Percentiles rank a stretch among this genome's conserved stretches.
Evolutionary conservation across 352 stramenopile genomes (phyloP).

Genomic region (Phytophthora fragariae): DNA sequence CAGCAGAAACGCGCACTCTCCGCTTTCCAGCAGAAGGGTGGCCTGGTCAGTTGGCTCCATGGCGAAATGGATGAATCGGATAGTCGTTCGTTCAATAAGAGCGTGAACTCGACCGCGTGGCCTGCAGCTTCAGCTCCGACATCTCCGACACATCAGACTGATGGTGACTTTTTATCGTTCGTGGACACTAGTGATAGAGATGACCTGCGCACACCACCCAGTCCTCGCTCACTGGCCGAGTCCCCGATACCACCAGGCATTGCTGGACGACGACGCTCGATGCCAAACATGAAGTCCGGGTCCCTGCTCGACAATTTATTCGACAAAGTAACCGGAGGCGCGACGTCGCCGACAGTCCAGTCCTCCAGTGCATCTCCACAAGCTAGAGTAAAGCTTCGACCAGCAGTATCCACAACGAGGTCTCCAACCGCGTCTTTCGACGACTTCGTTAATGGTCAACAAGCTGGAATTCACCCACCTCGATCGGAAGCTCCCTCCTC

Average conservation of each 20-base stretch:
- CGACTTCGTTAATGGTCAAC: not conserved
- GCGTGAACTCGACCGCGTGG: not conserved
- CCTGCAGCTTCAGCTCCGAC: not conserved
- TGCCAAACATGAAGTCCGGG: conserved; percentile 10
- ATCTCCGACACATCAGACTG: not conserved
- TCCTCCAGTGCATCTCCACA: not conserved
- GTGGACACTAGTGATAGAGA: not conserved
- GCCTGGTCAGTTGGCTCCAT: conserved; percentile 69
- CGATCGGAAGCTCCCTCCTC: not conserved
- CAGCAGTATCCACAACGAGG: not conserved
- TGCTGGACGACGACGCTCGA: conserved; percentile 17
- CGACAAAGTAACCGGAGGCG: conserved; percentile 34
- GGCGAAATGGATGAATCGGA: conserved; percentile 38
- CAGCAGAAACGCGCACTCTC: conserved; percentile 55
- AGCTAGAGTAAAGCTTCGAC: conserved; percentile 12
- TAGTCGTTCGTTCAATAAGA: not conserved
- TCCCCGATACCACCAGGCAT: not conserved
- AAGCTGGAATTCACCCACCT: conserved; percentile 1
- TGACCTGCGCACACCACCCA: conserved; percentile 21
- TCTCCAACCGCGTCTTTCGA: conserved; percentile 9
- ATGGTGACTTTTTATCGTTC: not conserved
- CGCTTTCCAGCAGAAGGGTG: conserved; percentile 70
- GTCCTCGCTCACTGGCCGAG: conserved; percentile 6
- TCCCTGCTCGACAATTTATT: conserved; percentile 38
- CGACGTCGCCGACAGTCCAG: not conserved